These are phyloP conservation scores for Neonectria punicea DNA, from an alignment of 2,329 filamentous ascomycete genomes.

Conservation along the genomic window DNA sequence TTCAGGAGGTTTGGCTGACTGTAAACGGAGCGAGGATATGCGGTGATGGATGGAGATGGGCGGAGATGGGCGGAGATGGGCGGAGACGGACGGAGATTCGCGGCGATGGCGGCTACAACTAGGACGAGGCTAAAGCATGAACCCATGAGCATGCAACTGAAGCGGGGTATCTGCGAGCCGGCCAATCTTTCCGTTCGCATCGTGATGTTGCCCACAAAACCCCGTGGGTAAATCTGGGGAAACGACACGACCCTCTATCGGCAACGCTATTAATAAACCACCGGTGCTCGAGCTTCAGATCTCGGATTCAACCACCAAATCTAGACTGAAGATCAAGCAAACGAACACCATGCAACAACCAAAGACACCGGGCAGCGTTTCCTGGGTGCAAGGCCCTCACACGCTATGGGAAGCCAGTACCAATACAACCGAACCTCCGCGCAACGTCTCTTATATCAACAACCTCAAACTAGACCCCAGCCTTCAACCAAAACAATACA, in stretches of 20 bases:
- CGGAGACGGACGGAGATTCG: constrained; percentile 23
- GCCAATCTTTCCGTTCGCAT: too few relatives aligned
- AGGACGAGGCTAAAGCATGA: neutral
- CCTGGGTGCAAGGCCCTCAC: constrained; percentile 21
- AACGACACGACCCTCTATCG: too few relatives aligned
- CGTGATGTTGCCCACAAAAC: too few relatives aligned
- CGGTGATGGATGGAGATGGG: neutral
- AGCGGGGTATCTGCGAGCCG: too few relatives aligned
- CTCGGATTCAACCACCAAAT: neutral
- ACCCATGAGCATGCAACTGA: neutral
- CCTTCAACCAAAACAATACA: constrained; percentile 13
- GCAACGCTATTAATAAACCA: too few relatives aligned
- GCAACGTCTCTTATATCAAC: constrained; percentile 13
- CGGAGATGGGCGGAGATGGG: too few relatives aligned
- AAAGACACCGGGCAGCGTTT: constrained; percentile 8
- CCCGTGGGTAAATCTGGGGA: too few relatives aligned
- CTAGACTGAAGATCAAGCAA: neutral
- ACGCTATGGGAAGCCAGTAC: neutral
- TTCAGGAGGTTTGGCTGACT: neutral
- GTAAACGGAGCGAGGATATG: neutral
- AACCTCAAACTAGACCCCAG: constrained; percentile 7
- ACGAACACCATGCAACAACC: constrained; percentile 4
- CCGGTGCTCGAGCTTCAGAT: too few relatives aligned
- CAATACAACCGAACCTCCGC: neutral
- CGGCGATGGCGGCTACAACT: constrained; percentile 13